Base-by-base conservation (phyloP, 805 yeast species). In the Lachancea sp. region DNA sequence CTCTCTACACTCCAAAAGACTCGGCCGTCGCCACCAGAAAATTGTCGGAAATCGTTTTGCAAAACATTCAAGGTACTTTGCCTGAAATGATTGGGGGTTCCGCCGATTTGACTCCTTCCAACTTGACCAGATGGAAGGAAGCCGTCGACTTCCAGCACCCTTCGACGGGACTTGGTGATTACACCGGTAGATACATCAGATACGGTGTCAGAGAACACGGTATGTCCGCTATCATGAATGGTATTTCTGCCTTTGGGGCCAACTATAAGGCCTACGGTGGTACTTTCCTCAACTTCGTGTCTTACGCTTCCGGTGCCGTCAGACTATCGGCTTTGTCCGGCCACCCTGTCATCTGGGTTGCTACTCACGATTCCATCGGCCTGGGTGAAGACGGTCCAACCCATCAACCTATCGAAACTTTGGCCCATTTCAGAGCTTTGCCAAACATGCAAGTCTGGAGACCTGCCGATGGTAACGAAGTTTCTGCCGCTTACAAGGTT, bases 201-300 rank as follows among this genome's bases (percentile, higher is more conserved):
- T 90, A 82, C 67, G 98, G 98, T 80, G 96, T 90, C 51, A 83
- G 98, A 71, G 98, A 90, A 75, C 97, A 92, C 70, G 97, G 86
- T 67, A 88, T 90, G 97, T 96, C 96, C 71, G 96, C 97, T 51
- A 83, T 89, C 66, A 76, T 89, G 79, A 90, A 92, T 71, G 98
- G 98, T 82, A 83, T 90, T 56, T 75, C 92, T 45, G 97, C 96
- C 41, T 90, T 70, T 61, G 80, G 80, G 50, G 84, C 83, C 49
- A 86, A 85, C 72, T 78, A 73, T 75, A 83, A 80, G 68, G 81
- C 88, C 55, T 89, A 80, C 72, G 96, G 96, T 67, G 97, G 96
- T 70, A 90, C 98, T 61, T 90, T 90, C 88, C 75, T 90, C 68
- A 90, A 92, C 80, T 90, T 90, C 56, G 83, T 78, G 36, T 76